Base-by-base conservation (phyloP, 352 stramenopile species). In the Saprolegnia diclina region DNA sequence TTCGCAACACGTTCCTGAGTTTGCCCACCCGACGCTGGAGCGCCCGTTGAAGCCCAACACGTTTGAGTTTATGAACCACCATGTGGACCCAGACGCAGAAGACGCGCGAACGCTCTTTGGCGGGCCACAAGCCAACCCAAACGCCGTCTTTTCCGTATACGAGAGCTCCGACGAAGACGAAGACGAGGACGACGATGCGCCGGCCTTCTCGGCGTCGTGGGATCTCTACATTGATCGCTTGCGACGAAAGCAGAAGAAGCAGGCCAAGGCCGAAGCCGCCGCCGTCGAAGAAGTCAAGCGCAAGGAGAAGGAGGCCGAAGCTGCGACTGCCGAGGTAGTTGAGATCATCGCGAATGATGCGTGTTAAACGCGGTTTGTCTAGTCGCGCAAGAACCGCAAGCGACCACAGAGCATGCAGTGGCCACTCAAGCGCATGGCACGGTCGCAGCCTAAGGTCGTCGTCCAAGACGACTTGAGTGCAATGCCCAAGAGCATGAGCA, bases 171-270 rank as follows among this genome's bases (percentile, higher is more conserved):
- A 45, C 5, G n/a, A 21, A 69, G 46, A 69, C 9, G 46, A 69
- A 19, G 24, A 57, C 11, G 16, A 37, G 11, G 44, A 18, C n/a
- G 18, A n/a, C 22, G 22, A 38, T 6, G 24, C 22, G 22, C 21
- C 19, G 35, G 21, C 29, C 21, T 59, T 59, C 35, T 65, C 61
- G 29, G 14, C n/a, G 22, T 52, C 53, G n/a, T 69, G 63, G 63
- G 63, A 69, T 37, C 42, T 53, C 44, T 69, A 69, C 53, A 69
- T 69, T 69, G 63, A 61, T 1, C 63, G 63, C 5, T 14, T 61
- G 10, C 63, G 63, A 22, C 48, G 53, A 9, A 69, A 69, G 38
- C 63, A 69, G 50, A 59, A 61, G 29, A 62, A n/a, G 18, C 53
- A 69, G 40, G 63, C 63, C 29, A 61, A 69, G 45, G 42, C 45